Percentiles rank a stretch among this genome's conserved stretches.
Conservation (phyloP, 2,329 filamentous ascomycete species). For the Sordariomycetes sp. region DNA sequence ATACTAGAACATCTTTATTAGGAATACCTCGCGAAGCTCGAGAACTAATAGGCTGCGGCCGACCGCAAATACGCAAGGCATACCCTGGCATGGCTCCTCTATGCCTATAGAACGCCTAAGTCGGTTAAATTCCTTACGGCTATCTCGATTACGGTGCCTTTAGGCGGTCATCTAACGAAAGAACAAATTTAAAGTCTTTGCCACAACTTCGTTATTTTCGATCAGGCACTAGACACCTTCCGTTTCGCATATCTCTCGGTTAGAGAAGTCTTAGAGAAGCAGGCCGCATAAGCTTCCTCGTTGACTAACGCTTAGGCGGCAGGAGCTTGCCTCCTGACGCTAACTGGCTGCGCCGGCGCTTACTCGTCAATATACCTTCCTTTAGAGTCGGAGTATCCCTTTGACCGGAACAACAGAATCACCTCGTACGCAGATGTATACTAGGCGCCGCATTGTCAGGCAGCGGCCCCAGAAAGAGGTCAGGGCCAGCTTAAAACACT, state of each 20-base stretch:
- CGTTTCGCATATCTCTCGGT: constrained; percentile 4
- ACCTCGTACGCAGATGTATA: not conserved
- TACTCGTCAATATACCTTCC: not conserved
- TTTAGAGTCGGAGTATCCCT: not conserved
- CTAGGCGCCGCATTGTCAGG: not conserved
- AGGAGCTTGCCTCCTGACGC: constrained; percentile 1
- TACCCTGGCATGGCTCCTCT: constrained; percentile 6
- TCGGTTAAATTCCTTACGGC: not conserved
- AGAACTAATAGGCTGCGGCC: not conserved
- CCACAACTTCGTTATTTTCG: constrained; percentile 1
- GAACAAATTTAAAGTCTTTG: not conserved
- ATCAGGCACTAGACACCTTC: not conserved
- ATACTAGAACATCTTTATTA: constrained; percentile 2
- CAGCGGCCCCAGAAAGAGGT: not conserved
- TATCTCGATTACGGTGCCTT: not conserved
- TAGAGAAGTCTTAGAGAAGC: constrained; percentile 2
- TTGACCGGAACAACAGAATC: not conserved
- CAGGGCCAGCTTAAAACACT: not conserved
- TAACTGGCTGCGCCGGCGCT: not conserved
- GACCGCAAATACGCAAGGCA: not conserved
- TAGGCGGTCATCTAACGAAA: not conserved
- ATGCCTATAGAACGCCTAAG: not conserved
- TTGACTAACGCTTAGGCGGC: not conserved
- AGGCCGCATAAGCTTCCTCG: not conserved
- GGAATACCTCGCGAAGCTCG: constrained; percentile 1